Evolutionary conservation across 306 rosid species (phyloP).

Genomic region (Hippophae tibetana): DNA sequence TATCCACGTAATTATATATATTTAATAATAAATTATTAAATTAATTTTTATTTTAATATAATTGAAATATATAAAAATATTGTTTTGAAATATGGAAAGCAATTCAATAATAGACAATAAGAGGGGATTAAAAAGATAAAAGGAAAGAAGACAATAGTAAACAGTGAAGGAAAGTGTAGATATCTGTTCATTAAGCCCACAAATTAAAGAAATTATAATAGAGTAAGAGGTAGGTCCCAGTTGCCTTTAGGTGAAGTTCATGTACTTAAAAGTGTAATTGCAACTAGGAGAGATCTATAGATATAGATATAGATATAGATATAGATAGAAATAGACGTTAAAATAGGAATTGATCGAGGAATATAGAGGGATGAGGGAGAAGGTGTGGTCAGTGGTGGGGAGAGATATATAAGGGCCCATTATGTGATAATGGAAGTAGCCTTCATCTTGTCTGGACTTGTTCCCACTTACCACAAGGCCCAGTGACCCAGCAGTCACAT

Average conservation of each 20-base stretch:
- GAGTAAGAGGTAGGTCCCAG: slow-evolving; percentile 40
- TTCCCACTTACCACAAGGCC: slow-evolving; percentile 23
- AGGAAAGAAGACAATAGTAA: not conserved
- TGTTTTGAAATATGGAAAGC: slow-evolving; percentile 17
- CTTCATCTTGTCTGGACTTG: slow-evolving; percentile 64
- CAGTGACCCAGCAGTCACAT: not conserved
- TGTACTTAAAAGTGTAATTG: slow-evolving; percentile 21
- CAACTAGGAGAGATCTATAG: slow-evolving; percentile 13
- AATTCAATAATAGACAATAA: slow-evolving; percentile 19
- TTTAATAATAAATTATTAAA: too few species aligned
- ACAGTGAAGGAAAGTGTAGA: slow-evolving; percentile 17
- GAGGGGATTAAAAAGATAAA: slow-evolving; percentile 6
- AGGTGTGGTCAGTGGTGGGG: not conserved
- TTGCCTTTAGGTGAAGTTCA: slow-evolving; percentile 29
- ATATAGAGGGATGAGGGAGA: slow-evolving; percentile 19
- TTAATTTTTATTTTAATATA: too few species aligned
- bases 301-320: not conserved
- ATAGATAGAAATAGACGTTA: too few species aligned
- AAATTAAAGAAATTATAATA: slow-evolving; percentile 25
- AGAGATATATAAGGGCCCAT: slow-evolving; percentile 26
- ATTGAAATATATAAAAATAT: too few species aligned
- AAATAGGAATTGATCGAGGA: too few species aligned
- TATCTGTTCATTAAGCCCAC: slow-evolving; percentile 32
- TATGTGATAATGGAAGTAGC: slow-evolving; percentile 52
- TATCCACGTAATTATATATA: too few species aligned